Conservation (phyloP, 1,284 basidiomycete genomes). For the Thecaphora thlaspeos region DNA sequence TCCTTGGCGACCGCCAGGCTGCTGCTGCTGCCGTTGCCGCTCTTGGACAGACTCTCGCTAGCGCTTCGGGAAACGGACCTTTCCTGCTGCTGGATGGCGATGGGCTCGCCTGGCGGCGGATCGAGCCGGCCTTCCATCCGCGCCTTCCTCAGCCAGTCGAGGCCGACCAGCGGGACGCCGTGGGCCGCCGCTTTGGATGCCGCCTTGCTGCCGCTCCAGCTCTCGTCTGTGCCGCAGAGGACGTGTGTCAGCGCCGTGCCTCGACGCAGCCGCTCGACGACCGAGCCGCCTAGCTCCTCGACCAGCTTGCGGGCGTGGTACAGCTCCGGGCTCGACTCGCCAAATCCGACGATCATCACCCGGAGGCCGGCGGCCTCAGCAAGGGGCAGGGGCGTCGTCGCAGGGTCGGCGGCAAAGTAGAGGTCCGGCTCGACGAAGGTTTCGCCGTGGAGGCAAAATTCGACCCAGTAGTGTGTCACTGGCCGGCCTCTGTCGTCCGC, state of each 20-base stretch:
- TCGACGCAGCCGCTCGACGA: conserved; percentile 18
- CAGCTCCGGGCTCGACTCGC: conserved; percentile 30
- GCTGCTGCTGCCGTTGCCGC: too few relatives aligned
- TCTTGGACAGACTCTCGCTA: too few relatives aligned
- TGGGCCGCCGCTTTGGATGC: conserved; percentile 6
- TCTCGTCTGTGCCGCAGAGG: conserved; percentile 22
- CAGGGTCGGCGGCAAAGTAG: conserved; percentile 34
- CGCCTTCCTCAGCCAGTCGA: conserved; percentile 21
- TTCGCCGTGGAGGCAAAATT: conserved; percentile 42
- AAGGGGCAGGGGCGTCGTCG: conserved; percentile 22
- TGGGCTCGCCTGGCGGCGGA: not conserved
- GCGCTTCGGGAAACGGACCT: too few relatives aligned
- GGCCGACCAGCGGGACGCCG: conserved; percentile 25
- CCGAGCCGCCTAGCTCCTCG: conserved; percentile 26
- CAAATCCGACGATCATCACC: conserved; percentile 31
- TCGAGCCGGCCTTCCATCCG: not conserved
- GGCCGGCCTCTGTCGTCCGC: not conserved
- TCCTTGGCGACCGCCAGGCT: too few relatives aligned
- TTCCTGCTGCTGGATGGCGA: too few relatives aligned
- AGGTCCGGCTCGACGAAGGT: conserved; percentile 19
- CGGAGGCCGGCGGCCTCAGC: conserved; percentile 9
- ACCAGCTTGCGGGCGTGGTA: conserved; percentile 37
- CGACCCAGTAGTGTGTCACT: conserved; percentile 48
- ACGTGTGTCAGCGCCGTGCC: conserved; percentile 31
- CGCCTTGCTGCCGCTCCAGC: conserved; percentile 3